Conservation (phyloP, 2,329 filamentous ascomycete genomes). For the Trichoderma endophyticum region DNA sequence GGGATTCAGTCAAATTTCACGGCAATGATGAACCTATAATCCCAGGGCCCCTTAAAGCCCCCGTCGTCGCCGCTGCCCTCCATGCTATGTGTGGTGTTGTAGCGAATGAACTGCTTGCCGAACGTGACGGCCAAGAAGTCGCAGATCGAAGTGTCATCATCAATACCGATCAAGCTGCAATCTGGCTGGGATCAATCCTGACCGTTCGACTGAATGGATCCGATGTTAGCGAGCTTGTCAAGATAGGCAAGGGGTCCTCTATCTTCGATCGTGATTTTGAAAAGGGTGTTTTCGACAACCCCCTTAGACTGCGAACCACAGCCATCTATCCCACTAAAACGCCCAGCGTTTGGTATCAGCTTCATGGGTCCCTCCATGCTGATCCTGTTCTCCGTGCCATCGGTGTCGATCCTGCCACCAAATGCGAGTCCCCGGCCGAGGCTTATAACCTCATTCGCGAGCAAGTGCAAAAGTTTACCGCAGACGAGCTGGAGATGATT, state of each 20-base stretch:
- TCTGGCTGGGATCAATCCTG: background rate
- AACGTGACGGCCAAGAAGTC: background rate
- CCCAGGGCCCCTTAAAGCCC: background rate
- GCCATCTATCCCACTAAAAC: background rate
- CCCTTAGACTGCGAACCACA: background rate
- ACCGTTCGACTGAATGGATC: background rate
- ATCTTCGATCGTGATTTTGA: background rate
- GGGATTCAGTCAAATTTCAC: background rate
- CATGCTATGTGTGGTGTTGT: background rate
- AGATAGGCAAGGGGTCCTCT: background rate
- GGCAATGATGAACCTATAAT: background rate
- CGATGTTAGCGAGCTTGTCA: background rate
- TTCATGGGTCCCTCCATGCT: background rate
- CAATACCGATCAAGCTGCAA: background rate
- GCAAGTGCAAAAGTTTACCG: slow-evolving; percentile 8
- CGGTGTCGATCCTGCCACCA: background rate
- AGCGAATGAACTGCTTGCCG: background rate
- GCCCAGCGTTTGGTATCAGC: background rate
- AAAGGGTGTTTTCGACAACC: background rate
- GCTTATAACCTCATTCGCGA: background rate
- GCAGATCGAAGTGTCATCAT: background rate
- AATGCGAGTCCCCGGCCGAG: background rate
- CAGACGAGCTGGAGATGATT: slow-evolving; percentile 25
- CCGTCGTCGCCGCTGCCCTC: background rate
- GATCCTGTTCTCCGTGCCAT: background rate